phyloP scores from a whole-genome alignment of 495 filamentous ascomycete genomes.

The Monascus purpureus region DNA sequence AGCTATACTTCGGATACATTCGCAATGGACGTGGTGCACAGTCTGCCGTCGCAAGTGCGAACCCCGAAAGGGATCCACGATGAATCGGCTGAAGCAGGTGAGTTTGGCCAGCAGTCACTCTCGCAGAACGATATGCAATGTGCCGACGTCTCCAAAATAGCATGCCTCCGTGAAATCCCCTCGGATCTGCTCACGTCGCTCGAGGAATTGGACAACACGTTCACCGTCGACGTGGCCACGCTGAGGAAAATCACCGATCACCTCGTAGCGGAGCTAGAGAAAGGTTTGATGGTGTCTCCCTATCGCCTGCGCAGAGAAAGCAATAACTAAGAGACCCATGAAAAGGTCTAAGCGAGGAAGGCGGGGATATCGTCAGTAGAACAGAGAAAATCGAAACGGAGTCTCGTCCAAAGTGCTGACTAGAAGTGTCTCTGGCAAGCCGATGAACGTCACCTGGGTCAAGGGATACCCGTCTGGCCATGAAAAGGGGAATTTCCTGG shows the following conservation, averaged over 20 bases:
- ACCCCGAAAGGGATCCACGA: not conserved
- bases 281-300: constrained; percentile 34
- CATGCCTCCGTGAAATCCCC: not conserved
- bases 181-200: not conserved
- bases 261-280: constrained; percentile 67
- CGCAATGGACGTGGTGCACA: not conserved
- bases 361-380: constrained; percentile 67
- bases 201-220: constrained; percentile 44
- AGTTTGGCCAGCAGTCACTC: not conserved
- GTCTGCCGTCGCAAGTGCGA: not conserved
- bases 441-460: constrained; percentile 96
- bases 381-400: not conserved
- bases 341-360: constrained; percentile 60
- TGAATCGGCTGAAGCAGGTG: not conserved
- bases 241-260: constrained; percentile 73
- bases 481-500: constrained; percentile 76
- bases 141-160: not conserved
- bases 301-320: not conserved
- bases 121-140: not conserved
- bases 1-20: too few species aligned
- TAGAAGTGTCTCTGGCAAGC: constrained; percentile 33
- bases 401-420: constrained; percentile 3
- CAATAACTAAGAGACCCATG: not conserved
- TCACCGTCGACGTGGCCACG: constrained; percentile 55
- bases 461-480: constrained; percentile 71